Evolutionary conservation across 2,329 filamentous ascomycete species (phyloP).

Genomic region (Raffaelea arxii): DNA sequence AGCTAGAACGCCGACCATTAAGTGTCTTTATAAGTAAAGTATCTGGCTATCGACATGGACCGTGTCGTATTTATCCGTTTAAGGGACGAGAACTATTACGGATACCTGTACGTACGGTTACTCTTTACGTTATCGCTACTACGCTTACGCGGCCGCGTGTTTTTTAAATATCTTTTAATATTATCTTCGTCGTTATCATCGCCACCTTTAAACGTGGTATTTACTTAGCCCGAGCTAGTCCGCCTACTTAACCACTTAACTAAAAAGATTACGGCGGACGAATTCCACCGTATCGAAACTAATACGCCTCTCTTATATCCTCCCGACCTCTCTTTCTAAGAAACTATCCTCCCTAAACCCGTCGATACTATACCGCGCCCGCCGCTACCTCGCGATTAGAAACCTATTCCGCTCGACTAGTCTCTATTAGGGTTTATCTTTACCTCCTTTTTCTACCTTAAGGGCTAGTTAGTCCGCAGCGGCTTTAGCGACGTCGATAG

Average conservation of each 20-base stretch:
- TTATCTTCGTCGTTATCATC: no score
- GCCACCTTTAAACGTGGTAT: no score
- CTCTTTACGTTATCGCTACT: constrained; percentile 45
- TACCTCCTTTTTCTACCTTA: constrained; percentile 47
- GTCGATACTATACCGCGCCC: not conserved
- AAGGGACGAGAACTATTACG: constrained; percentile 48
- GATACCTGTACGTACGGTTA: constrained; percentile 53
- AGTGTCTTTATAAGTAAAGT: not conserved
- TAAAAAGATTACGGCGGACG: constrained; percentile 15
- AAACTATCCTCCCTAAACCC: no score
- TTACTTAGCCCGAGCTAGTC: constrained; percentile 27
- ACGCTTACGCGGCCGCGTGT: no score
- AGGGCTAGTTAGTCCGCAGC: constrained; percentile 40
- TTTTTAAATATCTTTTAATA: no score
- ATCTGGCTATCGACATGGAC: constrained; percentile 33
- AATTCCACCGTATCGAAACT: constrained; percentile 30
- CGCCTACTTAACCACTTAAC: constrained; percentile 27
- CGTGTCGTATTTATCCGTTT: constrained; percentile 38
- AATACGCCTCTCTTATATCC: constrained; percentile 35
- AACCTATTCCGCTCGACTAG: constrained; percentile 61
- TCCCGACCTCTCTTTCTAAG: no score
- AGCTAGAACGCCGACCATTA: constrained; percentile 7
- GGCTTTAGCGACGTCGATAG: constrained; percentile 48
- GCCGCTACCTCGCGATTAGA: constrained; percentile 24
- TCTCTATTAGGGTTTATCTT: constrained; percentile 55